Conservation (phyloP, 352 stramenopile genomes). For the Bremia lactucae region DNA sequence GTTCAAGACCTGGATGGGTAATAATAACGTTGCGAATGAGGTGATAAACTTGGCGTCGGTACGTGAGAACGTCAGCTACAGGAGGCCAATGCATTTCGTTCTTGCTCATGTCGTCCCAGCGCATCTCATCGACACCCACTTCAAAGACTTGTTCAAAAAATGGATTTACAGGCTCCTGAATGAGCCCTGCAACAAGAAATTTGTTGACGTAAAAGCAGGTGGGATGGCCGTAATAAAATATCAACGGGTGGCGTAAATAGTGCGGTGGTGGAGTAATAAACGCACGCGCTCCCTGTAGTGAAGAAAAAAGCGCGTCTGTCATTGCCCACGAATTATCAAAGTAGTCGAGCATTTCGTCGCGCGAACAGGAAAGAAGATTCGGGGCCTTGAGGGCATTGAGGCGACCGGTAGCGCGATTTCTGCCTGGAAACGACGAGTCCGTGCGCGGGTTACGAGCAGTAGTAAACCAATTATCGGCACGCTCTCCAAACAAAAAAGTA, state of each 20-base stretch:
- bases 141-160: conserved; percentile 95
- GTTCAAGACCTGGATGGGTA: conserved; percentile 77
- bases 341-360: conserved; percentile 86
- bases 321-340: conserved; percentile 93
- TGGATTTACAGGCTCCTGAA: conserved; percentile 81
- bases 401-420: conserved; percentile 25
- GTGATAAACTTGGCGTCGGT: conserved; percentile 88
- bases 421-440: conserved; percentile 47
- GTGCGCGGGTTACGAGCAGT: conserved; percentile 45
- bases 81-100: conserved; percentile 92
- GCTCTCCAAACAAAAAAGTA: conserved; percentile 45
- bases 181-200: conserved; percentile 86
- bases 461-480: conserved; percentile 65
- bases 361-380: conserved; percentile 75
- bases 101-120: conserved; percentile 97
- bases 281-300: conserved; percentile 82
- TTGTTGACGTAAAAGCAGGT: conserved; percentile 97
- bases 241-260: conserved; percentile 91
- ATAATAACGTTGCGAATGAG: conserved; percentile 81
- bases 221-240: conserved; percentile 98
- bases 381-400: conserved; percentile 70
- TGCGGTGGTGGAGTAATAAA: conserved; percentile 89
- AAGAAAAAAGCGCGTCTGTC: conserved; percentile 89
- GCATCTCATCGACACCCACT: conserved; percentile 97
- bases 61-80: conserved; percentile 85